Base-by-base conservation (phyloP, 345 rosid species). In the Gossypium herbaceum region DNA sequence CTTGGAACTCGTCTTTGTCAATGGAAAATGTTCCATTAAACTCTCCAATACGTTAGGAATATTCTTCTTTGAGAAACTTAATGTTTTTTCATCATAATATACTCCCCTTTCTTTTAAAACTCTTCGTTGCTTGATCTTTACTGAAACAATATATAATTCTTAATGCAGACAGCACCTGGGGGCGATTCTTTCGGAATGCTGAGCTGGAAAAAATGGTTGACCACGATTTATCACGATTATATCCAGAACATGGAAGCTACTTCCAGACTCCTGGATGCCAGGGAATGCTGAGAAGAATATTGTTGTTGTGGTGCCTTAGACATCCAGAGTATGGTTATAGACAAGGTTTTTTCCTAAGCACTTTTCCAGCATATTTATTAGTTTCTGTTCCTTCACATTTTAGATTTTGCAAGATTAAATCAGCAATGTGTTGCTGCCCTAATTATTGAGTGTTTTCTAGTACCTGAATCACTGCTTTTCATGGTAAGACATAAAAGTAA, bases 221-320 rank as follows among this genome's bases (percentile, higher is more conserved):
- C 82, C 92, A 93, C 79, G 99, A 95, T 82, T 85, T 95, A 13
- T 87, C 97, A 0, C 91, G 99, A 58, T 85, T 95, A 73, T 95
- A 95, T 86, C 98, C 98, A 0, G 98, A 91, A 79, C 97, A 93
- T 74, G 93, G 92, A 75, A 93, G 88, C 70, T 95, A 88, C 88
- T 95, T 95, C 71, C 99, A 95, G 84, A 89, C 99, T 61, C 88
- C 94, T 63, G 96, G 94, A 54, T 95, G 98, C 79, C 99, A 95
- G 85, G 97, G 99, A 52, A 88, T 95, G 91, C 76, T 95, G 51
- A 95, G 99, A 79, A 86, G 98, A 24, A 89, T 95, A 67, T 77
- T 93, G 82, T 83, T 95, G 70, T 75, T 95, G 74, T 95, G 99
- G 99, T 95, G 98, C 82, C 94, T 95, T 67, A 84, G 91, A 68